Evolutionary conservation across 306 rosid genomes (phyloP).

Genomic region (Geum urbanum): DNA sequence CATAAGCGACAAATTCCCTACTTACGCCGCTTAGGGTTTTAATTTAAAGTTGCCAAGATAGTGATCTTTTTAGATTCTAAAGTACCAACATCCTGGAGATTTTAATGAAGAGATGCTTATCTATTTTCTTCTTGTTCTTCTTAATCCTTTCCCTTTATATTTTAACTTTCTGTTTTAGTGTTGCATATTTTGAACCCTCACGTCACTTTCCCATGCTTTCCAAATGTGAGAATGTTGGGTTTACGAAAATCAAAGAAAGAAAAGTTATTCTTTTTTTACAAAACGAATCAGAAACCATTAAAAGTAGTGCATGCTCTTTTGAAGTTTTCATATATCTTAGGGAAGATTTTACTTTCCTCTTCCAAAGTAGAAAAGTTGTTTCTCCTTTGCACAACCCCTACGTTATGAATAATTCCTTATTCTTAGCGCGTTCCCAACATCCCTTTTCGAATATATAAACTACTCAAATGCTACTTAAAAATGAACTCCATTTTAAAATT

Average conservation of each 20-base stretch:
- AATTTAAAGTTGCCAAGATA: constrained; percentile 61
- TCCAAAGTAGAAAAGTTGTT: constrained; percentile 56
- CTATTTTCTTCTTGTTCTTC: constrained; percentile 23
- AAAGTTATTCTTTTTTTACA: constrained; percentile 77
- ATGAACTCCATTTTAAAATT: not conserved
- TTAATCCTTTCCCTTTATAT: constrained; percentile 32
- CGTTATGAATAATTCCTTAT: constrained; percentile 61
- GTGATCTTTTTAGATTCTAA: constrained; percentile 88
- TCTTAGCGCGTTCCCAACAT: constrained; percentile 39
- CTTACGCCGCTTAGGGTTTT: constrained; percentile 70
- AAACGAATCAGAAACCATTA: constrained; percentile 63
- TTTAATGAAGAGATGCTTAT: constrained; percentile 70
- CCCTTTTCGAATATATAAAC: constrained; percentile 13
- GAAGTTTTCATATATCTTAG: constrained; percentile 69
- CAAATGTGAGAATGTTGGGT: constrained; percentile 76
- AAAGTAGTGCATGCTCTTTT: constrained; percentile 79
- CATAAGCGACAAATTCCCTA: constrained; percentile 76
- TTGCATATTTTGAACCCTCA: constrained; percentile 42
- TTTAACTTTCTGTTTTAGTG: constrained; percentile 24
- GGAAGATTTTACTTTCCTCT: constrained; percentile 80
- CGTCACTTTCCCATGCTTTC: constrained; percentile 66
- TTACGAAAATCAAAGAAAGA: constrained; percentile 67
- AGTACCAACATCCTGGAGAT: constrained; percentile 73
- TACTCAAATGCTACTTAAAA: not conserved
- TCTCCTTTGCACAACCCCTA: constrained; percentile 72